Evolutionary conservation across 495 filamentous ascomycete species (phyloP).

Genomic region (Parmelia sp.): DNA sequence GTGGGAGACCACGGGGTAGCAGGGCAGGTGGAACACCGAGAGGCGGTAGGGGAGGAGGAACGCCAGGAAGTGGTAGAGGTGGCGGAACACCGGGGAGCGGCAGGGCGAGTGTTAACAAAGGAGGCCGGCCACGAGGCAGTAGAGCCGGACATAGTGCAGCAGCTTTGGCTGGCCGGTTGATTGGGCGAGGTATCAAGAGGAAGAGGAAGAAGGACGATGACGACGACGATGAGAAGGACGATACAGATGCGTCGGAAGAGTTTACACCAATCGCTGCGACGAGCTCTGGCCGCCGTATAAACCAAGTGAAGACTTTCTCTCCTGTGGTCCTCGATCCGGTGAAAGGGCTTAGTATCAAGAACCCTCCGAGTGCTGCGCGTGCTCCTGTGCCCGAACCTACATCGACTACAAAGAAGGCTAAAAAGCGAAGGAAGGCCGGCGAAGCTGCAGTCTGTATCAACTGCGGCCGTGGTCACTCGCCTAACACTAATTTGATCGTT

Average conservation of each 20-base stretch:
- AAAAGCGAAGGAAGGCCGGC: conserved; percentile 40
- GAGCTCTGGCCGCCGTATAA: conserved; percentile 76
- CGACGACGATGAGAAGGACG: conserved; percentile 40
- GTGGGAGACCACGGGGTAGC: conserved; percentile 16
- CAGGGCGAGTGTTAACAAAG: conserved; percentile 15
- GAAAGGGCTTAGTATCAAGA: conserved; percentile 30
- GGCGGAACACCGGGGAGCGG: conserved; percentile 8
- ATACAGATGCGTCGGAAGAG: conserved; percentile 44
- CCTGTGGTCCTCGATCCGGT: conserved; percentile 33
- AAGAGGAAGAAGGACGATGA: conserved; percentile 44
- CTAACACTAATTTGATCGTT: conserved; percentile 77
- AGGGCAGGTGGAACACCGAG: conserved; percentile 8
- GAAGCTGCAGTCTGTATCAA: conserved; percentile 55
- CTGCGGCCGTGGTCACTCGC: conserved; percentile 72
- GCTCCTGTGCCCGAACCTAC: conserved; percentile 24
- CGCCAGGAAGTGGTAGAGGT: conserved; percentile 12
- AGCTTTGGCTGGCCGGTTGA: conserved; percentile 1
- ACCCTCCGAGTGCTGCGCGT: conserved; percentile 32
- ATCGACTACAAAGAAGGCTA: conserved; percentile 35
- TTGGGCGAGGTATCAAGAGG: conserved; percentile 29
- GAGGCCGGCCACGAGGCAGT: conserved; percentile 23
- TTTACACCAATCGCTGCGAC: conserved; percentile 59
- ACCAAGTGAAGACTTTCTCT: conserved; percentile 63
- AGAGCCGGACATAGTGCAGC: conserved; percentile 18
- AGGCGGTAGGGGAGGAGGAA: conserved; percentile 12